phyloP scores from a whole-genome alignment of 2,329 filamentous ascomycete genomes.

The Sclerotinia borealis region DNA sequence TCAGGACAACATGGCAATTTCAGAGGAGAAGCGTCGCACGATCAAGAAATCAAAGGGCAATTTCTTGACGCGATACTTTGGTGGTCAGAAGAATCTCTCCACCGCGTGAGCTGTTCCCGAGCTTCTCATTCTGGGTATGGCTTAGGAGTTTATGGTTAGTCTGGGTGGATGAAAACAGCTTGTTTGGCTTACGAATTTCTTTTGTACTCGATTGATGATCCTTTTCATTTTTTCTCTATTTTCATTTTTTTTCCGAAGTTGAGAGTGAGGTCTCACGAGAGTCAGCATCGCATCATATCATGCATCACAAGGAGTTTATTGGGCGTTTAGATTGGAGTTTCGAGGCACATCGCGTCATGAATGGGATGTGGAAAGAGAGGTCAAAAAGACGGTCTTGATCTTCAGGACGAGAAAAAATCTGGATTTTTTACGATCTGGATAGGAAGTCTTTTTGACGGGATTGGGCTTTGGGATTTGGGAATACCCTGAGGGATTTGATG shows the following conservation, averaged over 20 bases:
- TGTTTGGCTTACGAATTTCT: slow-evolving; percentile 8
- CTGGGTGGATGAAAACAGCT: not conserved
- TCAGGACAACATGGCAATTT: slow-evolving; percentile 15
- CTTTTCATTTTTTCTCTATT: not conserved
- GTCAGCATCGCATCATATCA: not conserved
- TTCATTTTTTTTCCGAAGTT: not conserved
- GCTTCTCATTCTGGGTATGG: not conserved
- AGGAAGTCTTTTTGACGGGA: slow-evolving; percentile 5
- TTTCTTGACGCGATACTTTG: slow-evolving; percentile 28
- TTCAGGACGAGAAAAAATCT: slow-evolving; percentile 7
- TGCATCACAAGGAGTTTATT: slow-evolving; percentile 12
- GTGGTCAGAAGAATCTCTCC: slow-evolving; percentile 8
- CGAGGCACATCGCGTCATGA: not conserved
- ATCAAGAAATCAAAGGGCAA: slow-evolving; percentile 27
- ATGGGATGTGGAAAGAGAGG: slow-evolving; percentile 5
- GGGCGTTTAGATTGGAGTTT: slow-evolving; percentile 5
- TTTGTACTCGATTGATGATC: slow-evolving; percentile 8
- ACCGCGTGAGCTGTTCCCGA: not conserved
- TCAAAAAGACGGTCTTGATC: not conserved
- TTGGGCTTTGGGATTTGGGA: not conserved
- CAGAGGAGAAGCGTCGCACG: slow-evolving; percentile 20
- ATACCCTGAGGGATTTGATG: slow-evolving; percentile 1
- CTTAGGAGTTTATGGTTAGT: not conserved
- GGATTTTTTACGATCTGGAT: slow-evolving; percentile 5
- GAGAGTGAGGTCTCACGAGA: not conserved